Percentiles rank a stretch among this genome's conserved stretches.
Conservation (phyloP, 202 grass and related monocot genomes). For the Dendrocalamus latiflorus region DNA sequence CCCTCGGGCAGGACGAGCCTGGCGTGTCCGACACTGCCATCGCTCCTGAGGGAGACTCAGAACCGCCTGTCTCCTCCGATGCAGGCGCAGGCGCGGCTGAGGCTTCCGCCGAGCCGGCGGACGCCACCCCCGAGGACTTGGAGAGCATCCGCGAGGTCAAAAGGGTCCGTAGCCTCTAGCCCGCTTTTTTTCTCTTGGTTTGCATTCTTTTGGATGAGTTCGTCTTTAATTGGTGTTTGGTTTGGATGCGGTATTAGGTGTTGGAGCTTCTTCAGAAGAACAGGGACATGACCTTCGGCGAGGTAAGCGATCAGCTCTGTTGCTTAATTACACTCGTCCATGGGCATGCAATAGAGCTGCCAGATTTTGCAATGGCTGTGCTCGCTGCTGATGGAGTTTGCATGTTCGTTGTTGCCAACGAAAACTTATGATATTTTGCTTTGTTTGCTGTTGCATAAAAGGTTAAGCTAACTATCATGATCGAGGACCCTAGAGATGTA, state of each 20-base stretch:
- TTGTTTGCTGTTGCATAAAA: slow-evolving; percentile 32
- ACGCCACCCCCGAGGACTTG: slow-evolving; percentile 60
- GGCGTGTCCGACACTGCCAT: slow-evolving; percentile 9
- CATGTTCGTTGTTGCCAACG: background rate
- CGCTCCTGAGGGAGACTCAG: slow-evolving; percentile 14
- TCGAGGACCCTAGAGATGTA: slow-evolving; percentile 95
- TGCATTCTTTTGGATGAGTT: background rate
- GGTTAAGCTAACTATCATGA: slow-evolving; percentile 94
- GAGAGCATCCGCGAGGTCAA: slow-evolving; percentile 53
- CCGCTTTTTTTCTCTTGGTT: background rate
- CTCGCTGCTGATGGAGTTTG: background rate
- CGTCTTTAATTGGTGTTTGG: slow-evolving; percentile 5
- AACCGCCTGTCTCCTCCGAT: slow-evolving; percentile 17
- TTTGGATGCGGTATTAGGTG: slow-evolving; percentile 35
- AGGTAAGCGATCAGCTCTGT: slow-evolving; percentile 35
- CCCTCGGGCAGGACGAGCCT: slow-evolving; percentile 43
- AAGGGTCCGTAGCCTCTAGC: slow-evolving; percentile 40
- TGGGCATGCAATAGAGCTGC: background rate
- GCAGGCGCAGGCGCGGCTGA: background rate
- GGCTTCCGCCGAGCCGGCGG: slow-evolving; percentile 31
- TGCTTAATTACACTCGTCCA: background rate
- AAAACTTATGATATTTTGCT: slow-evolving; percentile 10
- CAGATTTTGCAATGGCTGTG: background rate
- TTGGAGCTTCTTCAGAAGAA: slow-evolving; percentile 79
- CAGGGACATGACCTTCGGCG: slow-evolving; percentile 89